Evolutionary conservation across 768 basidiomycete genomes (phyloP).

Genomic region (Phylloporus rhodoxanthus): DNA sequence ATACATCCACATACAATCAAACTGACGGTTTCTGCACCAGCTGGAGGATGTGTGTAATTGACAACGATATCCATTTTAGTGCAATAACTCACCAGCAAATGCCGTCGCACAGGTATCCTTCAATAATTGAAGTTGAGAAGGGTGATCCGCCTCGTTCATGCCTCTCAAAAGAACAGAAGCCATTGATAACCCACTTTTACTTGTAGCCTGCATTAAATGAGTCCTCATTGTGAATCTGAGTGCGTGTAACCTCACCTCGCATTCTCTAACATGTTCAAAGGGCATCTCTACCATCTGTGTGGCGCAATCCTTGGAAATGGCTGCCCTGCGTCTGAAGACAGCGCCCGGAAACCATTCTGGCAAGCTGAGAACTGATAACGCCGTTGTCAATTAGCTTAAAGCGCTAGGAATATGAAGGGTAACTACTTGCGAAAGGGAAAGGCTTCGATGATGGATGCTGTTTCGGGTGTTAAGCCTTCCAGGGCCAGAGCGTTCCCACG

Average conservation of each 20-base stretch:
- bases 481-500: slow-evolving; percentile 24
- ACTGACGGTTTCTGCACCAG: slow-evolving; percentile 18
- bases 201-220: slow-evolving; percentile 8
- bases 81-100: neutral
- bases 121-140: neutral
- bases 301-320: slow-evolving; percentile 6
- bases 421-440: slow-evolving; percentile 20
- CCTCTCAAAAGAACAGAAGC: slow-evolving; percentile 8
- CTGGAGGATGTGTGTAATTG: slow-evolving; percentile 2
- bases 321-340: slow-evolving; percentile 24
- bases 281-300: slow-evolving; percentile 11
- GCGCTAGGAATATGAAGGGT: no score
- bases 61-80: neutral
- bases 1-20: neutral
- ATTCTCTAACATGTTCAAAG: slow-evolving; percentile 9
- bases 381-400: neutral
- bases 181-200: slow-evolving; percentile 9
- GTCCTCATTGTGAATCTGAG: neutral
- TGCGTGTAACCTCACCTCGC: slow-evolving; percentile 5
- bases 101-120: neutral
- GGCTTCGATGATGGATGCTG: slow-evolving; percentile 11
- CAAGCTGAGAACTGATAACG: slow-evolving; percentile 16
- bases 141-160: neutral
- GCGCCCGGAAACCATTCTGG: slow-evolving; percentile 22
- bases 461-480: slow-evolving; percentile 11